Evolutionary conservation across 441 rosid species (phyloP).

Genomic region (Syzygium syzygioides): DNA sequence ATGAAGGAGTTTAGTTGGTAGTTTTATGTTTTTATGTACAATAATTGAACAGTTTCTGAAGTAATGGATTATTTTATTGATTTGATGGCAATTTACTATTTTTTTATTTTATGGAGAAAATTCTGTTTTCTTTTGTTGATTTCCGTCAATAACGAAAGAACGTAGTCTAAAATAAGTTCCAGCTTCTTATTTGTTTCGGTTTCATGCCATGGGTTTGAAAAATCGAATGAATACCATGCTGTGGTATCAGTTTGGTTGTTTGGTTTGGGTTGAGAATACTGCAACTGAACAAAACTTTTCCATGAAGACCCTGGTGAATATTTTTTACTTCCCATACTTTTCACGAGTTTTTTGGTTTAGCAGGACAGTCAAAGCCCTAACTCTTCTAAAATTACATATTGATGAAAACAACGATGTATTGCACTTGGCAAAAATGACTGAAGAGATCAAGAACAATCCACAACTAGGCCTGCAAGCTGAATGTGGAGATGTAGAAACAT

Average conservation of each 20-base stretch:
- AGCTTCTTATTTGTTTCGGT: background rate
- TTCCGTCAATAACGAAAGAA: background rate
- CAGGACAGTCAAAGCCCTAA: background rate
- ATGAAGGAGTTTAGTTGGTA: background rate
- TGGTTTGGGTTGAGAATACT: background rate
- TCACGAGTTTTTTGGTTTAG: background rate
- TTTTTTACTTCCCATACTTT: background rate
- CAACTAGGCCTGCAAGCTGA: background rate
- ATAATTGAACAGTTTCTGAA: background rate
- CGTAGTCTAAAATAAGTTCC: background rate
- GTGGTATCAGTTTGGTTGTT: background rate
- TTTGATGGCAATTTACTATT: background rate
- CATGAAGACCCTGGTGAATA: background rate
- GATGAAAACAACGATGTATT: background rate
- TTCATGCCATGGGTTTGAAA: background rate
- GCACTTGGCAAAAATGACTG: background rate
- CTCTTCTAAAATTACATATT: background rate
- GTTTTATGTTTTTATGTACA: background rate
- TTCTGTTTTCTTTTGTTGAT: background rate
- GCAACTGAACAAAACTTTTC: background rate
- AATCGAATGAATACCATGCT: background rate
- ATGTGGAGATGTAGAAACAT: background rate
- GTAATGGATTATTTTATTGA: background rate
- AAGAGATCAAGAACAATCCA: background rate
- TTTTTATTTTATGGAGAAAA: background rate